Conservation (phyloP, 129 eudicot genomes). For the Pseudognaphalium luteoalbum region DNA sequence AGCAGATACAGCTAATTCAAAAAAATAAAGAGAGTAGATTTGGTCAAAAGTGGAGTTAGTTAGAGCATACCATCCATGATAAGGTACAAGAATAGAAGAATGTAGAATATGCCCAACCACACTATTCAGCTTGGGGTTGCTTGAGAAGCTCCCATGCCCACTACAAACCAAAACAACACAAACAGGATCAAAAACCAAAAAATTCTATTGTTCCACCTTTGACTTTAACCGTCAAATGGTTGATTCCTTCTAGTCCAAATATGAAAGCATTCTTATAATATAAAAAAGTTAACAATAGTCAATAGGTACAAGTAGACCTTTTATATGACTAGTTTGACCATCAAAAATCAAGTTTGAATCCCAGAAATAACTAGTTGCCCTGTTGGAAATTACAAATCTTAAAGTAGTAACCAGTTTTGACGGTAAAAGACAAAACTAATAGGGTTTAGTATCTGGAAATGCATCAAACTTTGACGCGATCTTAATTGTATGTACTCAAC, state of each 20-base stretch:
- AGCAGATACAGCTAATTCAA: conserved; percentile 3
- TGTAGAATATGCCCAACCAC: conserved; percentile 73
- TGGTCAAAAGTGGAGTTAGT: conserved; percentile 8
- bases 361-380: not conserved
- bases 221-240: not conserved
- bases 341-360: not conserved
- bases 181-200: conserved; percentile 21
- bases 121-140: conserved; percentile 50
- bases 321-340: conserved; percentile 7
- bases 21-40: conserved; percentile 24
- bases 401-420: not conserved
- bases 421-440: conserved; percentile 13
- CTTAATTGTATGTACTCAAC: too few relatives aligned
- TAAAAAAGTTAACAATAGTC: not conserved
- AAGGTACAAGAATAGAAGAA: conserved; percentile 69
- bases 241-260: not conserved
- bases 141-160: conserved; percentile 70
- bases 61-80: conserved; percentile 62
- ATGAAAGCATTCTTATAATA: not conserved
- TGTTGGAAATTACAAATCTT: not conserved
- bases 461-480: too few relatives aligned
- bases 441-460: too few relatives aligned
- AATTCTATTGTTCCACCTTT: conserved; percentile 12
- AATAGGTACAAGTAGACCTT: not conserved
- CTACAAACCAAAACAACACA: conserved; percentile 29